Percentiles rank a stretch among this genome's conserved stretches.
Evolutionary conservation across 2,329 filamentous ascomycete species (phyloP).

Genomic region (Lasiodiplodia theobromae): DNA sequence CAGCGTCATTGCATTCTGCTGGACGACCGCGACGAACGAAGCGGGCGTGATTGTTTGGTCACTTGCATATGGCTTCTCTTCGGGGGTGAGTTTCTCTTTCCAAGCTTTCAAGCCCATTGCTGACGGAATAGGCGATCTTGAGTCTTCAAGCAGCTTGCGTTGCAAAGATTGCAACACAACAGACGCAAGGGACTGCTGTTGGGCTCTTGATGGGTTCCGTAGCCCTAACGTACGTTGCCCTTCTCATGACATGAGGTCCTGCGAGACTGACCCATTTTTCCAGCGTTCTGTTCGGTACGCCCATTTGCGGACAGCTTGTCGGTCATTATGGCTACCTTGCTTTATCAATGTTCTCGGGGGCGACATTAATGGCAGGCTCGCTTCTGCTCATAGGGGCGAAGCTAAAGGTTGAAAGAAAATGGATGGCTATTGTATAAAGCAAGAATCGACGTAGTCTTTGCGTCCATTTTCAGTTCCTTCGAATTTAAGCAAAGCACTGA

Average conservation of each 20-base stretch:
- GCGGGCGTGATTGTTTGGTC: constrained; percentile 55
- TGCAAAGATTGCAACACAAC: background rate
- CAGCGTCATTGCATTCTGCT: constrained; percentile 54
- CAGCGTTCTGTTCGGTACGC: constrained; percentile 17
- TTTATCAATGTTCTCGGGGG: constrained; percentile 13
- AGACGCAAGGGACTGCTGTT: constrained; percentile 12
- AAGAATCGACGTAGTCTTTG: background rate
- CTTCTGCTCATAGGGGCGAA: background rate
- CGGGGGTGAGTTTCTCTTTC: constrained; percentile 41
- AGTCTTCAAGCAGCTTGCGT: constrained; percentile 9
- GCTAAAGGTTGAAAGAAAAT: background rate
- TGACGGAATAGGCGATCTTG: constrained; percentile 3
- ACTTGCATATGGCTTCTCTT: constrained; percentile 60
- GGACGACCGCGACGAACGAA: constrained; percentile 52
- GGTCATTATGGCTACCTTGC: constrained; percentile 12
- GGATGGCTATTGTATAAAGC: background rate
- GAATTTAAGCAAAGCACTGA: no score
- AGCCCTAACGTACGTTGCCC: constrained; percentile 6
- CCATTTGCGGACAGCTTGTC: constrained; percentile 11
- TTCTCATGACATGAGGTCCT: background rate
- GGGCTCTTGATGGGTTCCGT: constrained; percentile 17
- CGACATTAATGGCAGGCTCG: constrained; percentile 1
- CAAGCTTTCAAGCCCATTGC: background rate
- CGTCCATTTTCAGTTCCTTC: background rate
- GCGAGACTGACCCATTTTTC: background rate